Evolutionary conservation across 2,329 filamentous ascomycete genomes (phyloP).

Genomic region (Clonostachys rosea): DNA sequence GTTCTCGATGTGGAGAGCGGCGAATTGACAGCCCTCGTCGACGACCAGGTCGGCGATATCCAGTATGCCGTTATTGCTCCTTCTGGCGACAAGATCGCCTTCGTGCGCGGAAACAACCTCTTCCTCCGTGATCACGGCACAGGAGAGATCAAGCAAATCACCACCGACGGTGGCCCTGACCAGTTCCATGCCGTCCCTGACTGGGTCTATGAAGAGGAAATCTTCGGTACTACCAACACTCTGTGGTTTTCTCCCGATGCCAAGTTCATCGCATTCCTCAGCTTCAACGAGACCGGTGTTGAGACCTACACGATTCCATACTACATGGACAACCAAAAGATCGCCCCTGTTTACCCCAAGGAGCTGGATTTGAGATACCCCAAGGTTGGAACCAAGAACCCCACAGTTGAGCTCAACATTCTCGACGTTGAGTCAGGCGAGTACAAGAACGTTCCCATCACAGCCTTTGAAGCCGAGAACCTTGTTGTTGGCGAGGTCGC

Average conservation of each 20-base stretch:
- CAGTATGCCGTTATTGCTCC: constrained; percentile 63
- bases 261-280: constrained; percentile 80
- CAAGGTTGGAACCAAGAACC: constrained; percentile 65
- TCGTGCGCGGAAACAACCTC: constrained; percentile 63
- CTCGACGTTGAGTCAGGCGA: constrained; percentile 44
- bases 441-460: constrained; percentile 40
- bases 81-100: constrained; percentile 53
- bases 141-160: constrained; percentile 51
- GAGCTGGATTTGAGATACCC: constrained; percentile 63
- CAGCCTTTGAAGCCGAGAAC: constrained; percentile 55
- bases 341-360: constrained; percentile 56
- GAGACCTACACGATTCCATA: constrained; percentile 62
- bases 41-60: constrained; percentile 58
- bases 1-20: constrained; percentile 58
- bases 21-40: constrained; percentile 46
- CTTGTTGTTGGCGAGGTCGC: constrained; percentile 63
- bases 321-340: constrained; percentile 54
- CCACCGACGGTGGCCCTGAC: constrained; percentile 54
- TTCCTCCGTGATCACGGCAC: constrained; percentile 39
- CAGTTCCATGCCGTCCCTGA: constrained; percentile 62
- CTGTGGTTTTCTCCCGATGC: constrained; percentile 93
- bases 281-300: constrained; percentile 76
- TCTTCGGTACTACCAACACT: constrained; percentile 66
- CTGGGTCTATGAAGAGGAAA: constrained; percentile 75
- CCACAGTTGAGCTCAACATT: constrained; percentile 56